Percentiles rank a stretch among this genome's conserved stretches.
Evolutionary conservation across 257 asterid genomes (phyloP).

Genomic region (Solanum ossicruentum): DNA sequence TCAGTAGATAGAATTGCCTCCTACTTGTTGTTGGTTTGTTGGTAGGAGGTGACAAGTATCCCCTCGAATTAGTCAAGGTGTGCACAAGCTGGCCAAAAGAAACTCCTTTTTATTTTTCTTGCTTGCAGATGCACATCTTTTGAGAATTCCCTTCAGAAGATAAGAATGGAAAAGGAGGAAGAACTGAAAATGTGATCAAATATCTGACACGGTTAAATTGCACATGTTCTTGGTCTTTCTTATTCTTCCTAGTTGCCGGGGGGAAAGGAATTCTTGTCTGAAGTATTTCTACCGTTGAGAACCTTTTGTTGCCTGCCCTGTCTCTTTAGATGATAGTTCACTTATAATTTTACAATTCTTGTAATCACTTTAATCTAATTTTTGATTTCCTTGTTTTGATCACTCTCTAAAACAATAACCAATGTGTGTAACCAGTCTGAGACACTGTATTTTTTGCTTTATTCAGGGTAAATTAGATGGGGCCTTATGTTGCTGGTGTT

Average conservation of each 20-base stretch:
- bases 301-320: neutral
- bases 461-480: slow-evolving; percentile 31
- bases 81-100: neutral
- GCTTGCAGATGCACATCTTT: neutral
- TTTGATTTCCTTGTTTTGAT: neutral
- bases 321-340: neutral
- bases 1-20: neutral
- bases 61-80: neutral
- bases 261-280: neutral
- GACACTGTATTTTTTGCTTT: neutral
- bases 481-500: slow-evolving; percentile 58
- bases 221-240: neutral
- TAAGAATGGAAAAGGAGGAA: neutral
- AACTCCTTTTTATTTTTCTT: neutral
- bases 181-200: neutral
- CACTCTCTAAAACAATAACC: neutral
- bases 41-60: neutral
- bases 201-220: neutral
- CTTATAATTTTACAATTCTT: neutral
- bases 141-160: neutral
- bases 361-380: neutral
- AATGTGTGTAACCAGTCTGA: neutral
- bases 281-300: neutral
- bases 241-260: neutral
- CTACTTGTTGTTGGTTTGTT: neutral